phyloP scores from a whole-genome alignment of 2,329 filamentous ascomycete genomes.

The Fusarium verticillioides region DNA sequence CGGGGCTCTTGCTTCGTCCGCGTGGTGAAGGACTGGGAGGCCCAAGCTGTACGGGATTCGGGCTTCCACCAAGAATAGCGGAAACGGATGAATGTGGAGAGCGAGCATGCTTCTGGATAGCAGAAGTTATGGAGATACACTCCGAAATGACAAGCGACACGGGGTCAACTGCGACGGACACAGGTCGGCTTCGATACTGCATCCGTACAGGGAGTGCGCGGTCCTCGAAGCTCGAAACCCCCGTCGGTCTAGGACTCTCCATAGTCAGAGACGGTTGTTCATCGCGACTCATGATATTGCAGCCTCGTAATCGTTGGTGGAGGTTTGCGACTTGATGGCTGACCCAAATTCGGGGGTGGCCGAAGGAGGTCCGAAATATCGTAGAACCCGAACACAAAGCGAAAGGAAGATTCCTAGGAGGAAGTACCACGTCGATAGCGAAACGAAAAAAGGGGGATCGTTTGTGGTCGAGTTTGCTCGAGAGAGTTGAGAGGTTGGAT shows the following conservation, averaged over 20 bases:
- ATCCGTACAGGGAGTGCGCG: conserved; percentile 57
- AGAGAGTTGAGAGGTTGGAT: conserved; percentile 29
- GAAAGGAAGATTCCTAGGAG: conserved; percentile 7
- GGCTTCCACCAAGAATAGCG: conserved; percentile 86
- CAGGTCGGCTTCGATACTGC: conserved; percentile 69
- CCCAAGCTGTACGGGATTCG: conserved; percentile 66
- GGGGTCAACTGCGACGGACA: conserved; percentile 88
- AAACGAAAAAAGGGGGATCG: conserved; percentile 13
- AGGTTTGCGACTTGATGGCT: conserved; percentile 26
- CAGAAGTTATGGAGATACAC: conserved; percentile 98
- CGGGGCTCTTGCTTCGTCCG: conserved; percentile 56
- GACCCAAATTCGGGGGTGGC: conserved; percentile 4
- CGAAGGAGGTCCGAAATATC: conserved; percentile 1
- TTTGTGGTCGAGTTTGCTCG: conserved; percentile 11
- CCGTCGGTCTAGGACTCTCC: conserved; percentile 41
- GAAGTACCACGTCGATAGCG: conserved; percentile 27
- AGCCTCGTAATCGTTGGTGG: conserved; percentile 24
- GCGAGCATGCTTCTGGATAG: conserved; percentile 96
- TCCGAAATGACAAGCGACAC: conserved; percentile 96
- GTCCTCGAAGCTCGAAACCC: conserved; percentile 33
- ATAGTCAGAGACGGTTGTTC: conserved; percentile 41
- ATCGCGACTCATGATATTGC: conserved; percentile 50
- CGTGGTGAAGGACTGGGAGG: conserved; percentile 57
- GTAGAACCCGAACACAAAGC: neutral
- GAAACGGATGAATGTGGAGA: conserved; percentile 97